Evolutionary conservation across 1,139 yeast species (phyloP).

Genomic region (Pichia kudriavzevii): DNA sequence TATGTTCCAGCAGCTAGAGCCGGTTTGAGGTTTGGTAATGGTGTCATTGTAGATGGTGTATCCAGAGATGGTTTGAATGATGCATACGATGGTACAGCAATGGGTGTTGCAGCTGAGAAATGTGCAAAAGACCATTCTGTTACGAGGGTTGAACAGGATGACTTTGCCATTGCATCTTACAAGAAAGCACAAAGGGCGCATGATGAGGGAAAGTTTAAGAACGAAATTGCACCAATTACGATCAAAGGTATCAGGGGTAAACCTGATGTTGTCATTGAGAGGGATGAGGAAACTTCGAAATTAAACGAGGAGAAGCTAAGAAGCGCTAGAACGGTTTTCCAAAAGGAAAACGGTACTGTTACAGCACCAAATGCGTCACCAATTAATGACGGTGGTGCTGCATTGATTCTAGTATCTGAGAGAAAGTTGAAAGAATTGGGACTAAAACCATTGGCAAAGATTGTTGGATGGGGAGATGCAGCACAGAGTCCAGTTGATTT

Average conservation of each 20-base stretch:
- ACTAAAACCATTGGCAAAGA: constrained; percentile 79
- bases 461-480: constrained; percentile 96
- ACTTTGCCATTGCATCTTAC: constrained; percentile 61
- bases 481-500: constrained; percentile 90
- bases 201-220: constrained; percentile 67
- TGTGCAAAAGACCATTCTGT: constrained; percentile 70
- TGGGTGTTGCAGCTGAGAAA: constrained; percentile 97
- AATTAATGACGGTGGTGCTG: constrained; percentile 96
- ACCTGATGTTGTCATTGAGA: constrained; percentile 64
- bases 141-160: constrained; percentile 66
- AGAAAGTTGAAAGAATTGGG: constrained; percentile 75
- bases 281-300: constrained; percentile 69
- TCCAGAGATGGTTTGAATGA: constrained; percentile 89
- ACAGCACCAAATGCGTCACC: constrained; percentile 97
- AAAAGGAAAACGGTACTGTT: constrained; percentile 85
- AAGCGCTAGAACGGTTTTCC: constrained; percentile 87
- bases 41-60: constrained; percentile 72
- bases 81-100: constrained; percentile 76
- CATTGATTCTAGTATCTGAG: constrained; percentile 79
- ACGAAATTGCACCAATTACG: constrained; percentile 80
- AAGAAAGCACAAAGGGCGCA: constrained; percentile 76
- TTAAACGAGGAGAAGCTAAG: constrained; percentile 69
- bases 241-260: constrained; percentile 89
- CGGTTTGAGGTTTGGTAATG: constrained; percentile 87
- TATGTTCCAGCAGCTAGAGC: constrained; percentile 78